Base-by-base conservation (phyloP, 2,329 filamentous ascomycete species). In the Venturia carpophila region DNA sequence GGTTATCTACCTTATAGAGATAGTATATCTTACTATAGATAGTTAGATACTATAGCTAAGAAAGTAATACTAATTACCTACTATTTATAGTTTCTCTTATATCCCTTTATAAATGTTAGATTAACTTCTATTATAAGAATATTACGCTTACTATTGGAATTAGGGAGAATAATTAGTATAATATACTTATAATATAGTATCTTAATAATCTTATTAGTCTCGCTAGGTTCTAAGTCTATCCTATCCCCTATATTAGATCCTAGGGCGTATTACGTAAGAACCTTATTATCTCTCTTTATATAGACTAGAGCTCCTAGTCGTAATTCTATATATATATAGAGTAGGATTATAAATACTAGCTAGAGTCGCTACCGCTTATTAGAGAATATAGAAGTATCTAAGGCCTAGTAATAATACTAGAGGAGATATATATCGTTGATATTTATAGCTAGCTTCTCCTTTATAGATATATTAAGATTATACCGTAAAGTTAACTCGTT, bases 401-500 rank as follows among this genome's bases (percentile, higher is more conserved):
- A 43, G 21, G 41, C 60, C 10, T 43, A 62, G 60, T 62, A 43
- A 21, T 62, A 62, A n/a, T 62, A 24, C n/a, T 27, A 27, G 42
- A 62, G 4, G 15, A 39, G 60, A 41, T 39, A 43, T 27, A 39
- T 24, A 43, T 43, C n/a, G n/a, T 62, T 24, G 11, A 62, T 43
- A 62, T 62, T 62, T 24, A 62, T 41, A 43, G 42, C 60, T 13
- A 21, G 60, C 39, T 62, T 62, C 37, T 62, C 41, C 39, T 62
- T 62, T 24, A 39, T 62, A 43, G 24, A 34, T 39, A 62, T 39
- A 27, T 41, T 21, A 13, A 62, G 60, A 45, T 62, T n/a, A 21
- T 62, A 43, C 41, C 15, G n/a, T 15, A 34, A 24, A 6, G 41
- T 62, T 43, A 62, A 62, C 21, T 39, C 21, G 21, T 39, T 24